phyloP scores from a whole-genome alignment of 176 grass and related monocot species.

The Thinopyrum elongatum region DNA sequence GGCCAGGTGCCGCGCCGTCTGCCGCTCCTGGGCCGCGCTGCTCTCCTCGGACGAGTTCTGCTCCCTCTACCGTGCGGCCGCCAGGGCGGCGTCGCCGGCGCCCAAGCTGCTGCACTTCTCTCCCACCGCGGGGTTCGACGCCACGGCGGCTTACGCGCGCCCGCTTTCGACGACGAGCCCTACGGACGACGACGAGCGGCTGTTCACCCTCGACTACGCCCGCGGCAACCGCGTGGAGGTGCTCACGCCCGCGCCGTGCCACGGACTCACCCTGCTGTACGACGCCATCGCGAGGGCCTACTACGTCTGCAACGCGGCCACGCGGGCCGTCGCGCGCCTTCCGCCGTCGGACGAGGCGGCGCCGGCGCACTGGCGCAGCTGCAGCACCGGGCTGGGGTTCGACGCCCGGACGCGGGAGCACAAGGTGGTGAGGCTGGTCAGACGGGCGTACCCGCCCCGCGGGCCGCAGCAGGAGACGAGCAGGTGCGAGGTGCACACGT shows the following conservation, averaged over 20 bases:
- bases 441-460: not conserved
- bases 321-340: not conserved
- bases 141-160: not conserved
- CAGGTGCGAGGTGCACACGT: not conserved
- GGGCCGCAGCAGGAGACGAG: not conserved
- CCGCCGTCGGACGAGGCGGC: not conserved
- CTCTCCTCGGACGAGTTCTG: constrained; percentile 23
- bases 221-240: not conserved
- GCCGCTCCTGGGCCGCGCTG: constrained; percentile 7
- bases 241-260: not conserved
- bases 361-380: too few species aligned
- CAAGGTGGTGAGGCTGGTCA: constrained; percentile 30
- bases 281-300: not conserved
- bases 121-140: not conserved
- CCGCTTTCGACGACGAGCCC: not conserved
- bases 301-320: constrained; percentile 26
- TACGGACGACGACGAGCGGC: not conserved
- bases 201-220: constrained; percentile 14
- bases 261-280: constrained; percentile 24
- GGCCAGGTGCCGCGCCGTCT: not conserved
- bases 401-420: not conserved
- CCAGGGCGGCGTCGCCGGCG: not conserved
- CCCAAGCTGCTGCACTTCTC: not conserved
- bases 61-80: not conserved
- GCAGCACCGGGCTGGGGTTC: constrained; percentile 16